phyloP scores from a whole-genome alignment of 2,329 filamentous ascomycete species.

The Xylariaceae sp. region DNA sequence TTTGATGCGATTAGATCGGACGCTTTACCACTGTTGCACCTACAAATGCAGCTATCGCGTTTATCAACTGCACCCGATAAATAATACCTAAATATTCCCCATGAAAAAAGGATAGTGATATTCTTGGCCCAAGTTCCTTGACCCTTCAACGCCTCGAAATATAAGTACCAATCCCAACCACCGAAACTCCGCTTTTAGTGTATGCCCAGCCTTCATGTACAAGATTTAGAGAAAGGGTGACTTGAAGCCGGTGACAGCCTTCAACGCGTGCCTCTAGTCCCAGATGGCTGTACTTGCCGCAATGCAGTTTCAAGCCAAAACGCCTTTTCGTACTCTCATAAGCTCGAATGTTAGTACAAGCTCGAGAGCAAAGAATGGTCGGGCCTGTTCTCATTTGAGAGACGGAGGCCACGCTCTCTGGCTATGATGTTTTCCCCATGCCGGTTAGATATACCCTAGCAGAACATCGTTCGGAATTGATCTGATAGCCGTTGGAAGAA shows the following conservation, averaged over 20 bases:
- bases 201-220: slow-evolving; percentile 33
- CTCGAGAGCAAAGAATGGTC: slow-evolving; percentile 16
- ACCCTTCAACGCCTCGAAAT: background rate
- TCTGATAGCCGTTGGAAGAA: too few species aligned
- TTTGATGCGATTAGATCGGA: background rate
- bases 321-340: slow-evolving; percentile 27
- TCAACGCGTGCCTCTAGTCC: slow-evolving; percentile 14
- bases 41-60: slow-evolving; percentile 10
- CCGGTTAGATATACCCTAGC: too few species aligned
- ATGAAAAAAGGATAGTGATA: slow-evolving; percentile 9
- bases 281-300: slow-evolving; percentile 17
- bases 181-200: slow-evolving; percentile 40
- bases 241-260: slow-evolving; percentile 12
- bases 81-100: slow-evolving; percentile 12
- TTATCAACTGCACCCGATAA: slow-evolving; percentile 21
- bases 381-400: too few species aligned
- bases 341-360: slow-evolving; percentile 36
- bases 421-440: too few species aligned
- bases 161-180: slow-evolving; percentile 10
- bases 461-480: too few species aligned
- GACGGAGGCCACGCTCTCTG: too few species aligned
- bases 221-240: slow-evolving; percentile 20
- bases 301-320: slow-evolving; percentile 23
- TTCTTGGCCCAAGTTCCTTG: slow-evolving; percentile 9
- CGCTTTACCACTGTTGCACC: background rate